Conservation (phyloP, 768 basidiomycete species). For the Mycena leptocephala region DNA sequence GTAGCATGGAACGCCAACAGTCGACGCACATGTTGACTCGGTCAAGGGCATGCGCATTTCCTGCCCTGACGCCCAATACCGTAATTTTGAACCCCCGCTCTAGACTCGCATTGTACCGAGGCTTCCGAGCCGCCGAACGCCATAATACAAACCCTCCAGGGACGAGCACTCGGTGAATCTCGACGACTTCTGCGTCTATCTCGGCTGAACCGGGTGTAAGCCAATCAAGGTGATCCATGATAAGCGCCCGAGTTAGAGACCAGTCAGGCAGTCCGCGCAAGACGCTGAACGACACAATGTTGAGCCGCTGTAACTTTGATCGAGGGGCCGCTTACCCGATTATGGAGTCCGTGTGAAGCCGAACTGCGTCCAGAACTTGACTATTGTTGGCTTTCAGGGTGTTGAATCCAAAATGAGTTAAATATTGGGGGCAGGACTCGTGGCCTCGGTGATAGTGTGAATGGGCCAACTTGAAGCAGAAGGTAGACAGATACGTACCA, state of each 20-base stretch:
- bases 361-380: slow-evolving; percentile 67
- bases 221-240: slow-evolving; percentile 84
- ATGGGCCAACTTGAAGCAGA: neutral
- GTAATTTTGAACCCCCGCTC: slow-evolving; percentile 69
- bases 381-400: slow-evolving; percentile 66
- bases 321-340: slow-evolving; percentile 62
- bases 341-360: slow-evolving; percentile 82
- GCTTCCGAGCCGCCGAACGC: slow-evolving; percentile 75
- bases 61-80: slow-evolving; percentile 68
- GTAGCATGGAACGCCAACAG: neutral
- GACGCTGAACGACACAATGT: slow-evolving; percentile 41
- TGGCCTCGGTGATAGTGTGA: slow-evolving; percentile 42
- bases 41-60: slow-evolving; percentile 68
- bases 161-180: slow-evolving; percentile 71
- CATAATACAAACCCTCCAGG: slow-evolving; percentile 76
- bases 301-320: neutral
- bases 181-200: slow-evolving; percentile 67
- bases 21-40: slow-evolving; percentile 78
- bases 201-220: slow-evolving; percentile 65
- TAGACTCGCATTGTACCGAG: slow-evolving; percentile 78
- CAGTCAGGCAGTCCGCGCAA: slow-evolving; percentile 50
- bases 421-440: slow-evolving; percentile 74
- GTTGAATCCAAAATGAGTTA: slow-evolving; percentile 73
- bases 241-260: slow-evolving; percentile 73
- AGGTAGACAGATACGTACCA: slow-evolving; percentile 51